Evolutionary conservation across 148 eudicot species (phyloP), one percentile per base, ranked within the genome.

Genomic region (Silene conica): DNA sequence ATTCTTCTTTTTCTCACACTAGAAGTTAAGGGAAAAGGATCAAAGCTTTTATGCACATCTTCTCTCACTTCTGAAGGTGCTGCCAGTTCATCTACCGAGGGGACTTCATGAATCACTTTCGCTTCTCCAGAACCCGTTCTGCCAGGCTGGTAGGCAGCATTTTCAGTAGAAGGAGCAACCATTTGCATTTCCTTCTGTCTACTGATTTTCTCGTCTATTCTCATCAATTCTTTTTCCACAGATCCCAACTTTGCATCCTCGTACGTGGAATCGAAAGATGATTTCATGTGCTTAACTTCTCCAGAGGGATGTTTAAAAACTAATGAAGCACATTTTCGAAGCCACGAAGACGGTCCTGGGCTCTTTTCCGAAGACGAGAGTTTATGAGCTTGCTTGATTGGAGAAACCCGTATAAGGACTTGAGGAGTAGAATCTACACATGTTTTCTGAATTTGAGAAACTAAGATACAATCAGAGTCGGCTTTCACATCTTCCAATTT

Each of bases 401-500:
- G 79, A 64, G 84, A 76, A 70, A 73, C 70, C 38, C 65, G 81
- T 57, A 59, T 73, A 46, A 65, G 66, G 54, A 64, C 72, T 83
- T 86, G 79, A 80, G 76, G 74, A 55, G 74, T 74, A 55, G 73
- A 78, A 66, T 56, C 83, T 73, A 76, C 48, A 74, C 73, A 76
- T 6, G 78, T 23, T 18, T 79, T 80, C 67, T 82, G 81, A 69
- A 76, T 80, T 72, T 78, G 84, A 73, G 77, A 71, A 68, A 76
- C 77, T 22, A 75, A 52, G 75, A 83, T 80, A 67, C 81, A 73
- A 75, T 84, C 92, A 67, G 83, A 81, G 38, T 69, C 75, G 20
- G 77, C 79, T 82, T 89, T 89, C 46, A 84, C 22, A 82, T 87
- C 87, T 80, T 94, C 96, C 76, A 94, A 80, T 71, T 83, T 86